Evolutionary conservation across 225 moss, liverwort and hornwort genomes (phyloP), one percentile per base, ranked within the genome.

Genomic region (Sphagnum tenellum): DNA sequence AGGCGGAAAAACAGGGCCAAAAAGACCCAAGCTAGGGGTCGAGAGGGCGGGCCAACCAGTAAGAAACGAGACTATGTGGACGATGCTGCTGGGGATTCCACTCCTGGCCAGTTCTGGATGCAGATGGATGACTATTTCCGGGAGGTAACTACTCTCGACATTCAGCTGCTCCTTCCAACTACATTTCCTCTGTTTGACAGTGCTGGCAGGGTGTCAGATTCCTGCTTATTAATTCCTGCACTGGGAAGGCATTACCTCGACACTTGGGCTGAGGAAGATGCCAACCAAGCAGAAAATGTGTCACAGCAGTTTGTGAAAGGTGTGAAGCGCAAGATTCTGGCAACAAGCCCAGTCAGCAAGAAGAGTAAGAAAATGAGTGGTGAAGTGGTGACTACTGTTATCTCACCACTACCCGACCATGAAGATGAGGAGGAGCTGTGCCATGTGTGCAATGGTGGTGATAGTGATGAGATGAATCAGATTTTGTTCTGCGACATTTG

Each of bases 101-200:
- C 9, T 63, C 68, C 67, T 7, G 79, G 86, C 57, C 75, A 69
- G 49, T 83, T 80, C 65, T 86, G 86, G 86, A 55, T 74, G 4
- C 86, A 86, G 67, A 78, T 76, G 86, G 86, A 86, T 64, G 86
- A 86, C 59, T 86, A 74, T 63, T 86, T 86, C 61, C 83, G 78
- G 9, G 80, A 77, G 12, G 77, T 86, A 68, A 73, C 73, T 7
- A 65, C 75, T 44, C 54, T 73, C 47, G 86, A 83, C 69, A 68
- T 83, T 12, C 73, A 80, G 78, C 70, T 86, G 50, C 82, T 86
- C 49, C 74, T 77, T 14, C 86, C 86, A n/a, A 66, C 73, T 9
- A 83, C 86, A 6, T 62, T 59, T 59, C 77, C 73, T 46, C 50
- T 67, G 8, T 68, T 83, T 73, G 53, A 48, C 47, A 70, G 66